Conservation (phyloP, 768 basidiomycete species). For the Agrocybe pediades region DNA sequence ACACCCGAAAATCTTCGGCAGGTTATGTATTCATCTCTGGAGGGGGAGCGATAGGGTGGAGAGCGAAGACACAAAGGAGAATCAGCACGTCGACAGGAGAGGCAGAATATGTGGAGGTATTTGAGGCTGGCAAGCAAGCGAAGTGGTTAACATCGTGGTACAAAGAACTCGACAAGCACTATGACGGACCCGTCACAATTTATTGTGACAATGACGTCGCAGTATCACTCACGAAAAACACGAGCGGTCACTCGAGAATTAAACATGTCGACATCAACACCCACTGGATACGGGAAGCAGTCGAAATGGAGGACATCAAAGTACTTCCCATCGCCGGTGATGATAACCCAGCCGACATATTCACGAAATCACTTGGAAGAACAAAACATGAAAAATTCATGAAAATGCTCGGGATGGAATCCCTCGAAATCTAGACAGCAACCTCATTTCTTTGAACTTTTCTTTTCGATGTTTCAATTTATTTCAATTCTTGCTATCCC, state of each 20-base stretch:
- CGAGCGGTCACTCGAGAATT: background rate
- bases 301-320: background rate
- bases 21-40: conserved; percentile 3
- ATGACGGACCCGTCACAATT: background rate
- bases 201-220: background rate
- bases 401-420: conserved; percentile 2
- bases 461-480: background rate
- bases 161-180: background rate
- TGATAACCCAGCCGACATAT: conserved; percentile 1
- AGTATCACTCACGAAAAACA: background rate
- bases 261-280: background rate
- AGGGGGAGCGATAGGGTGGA: conserved; percentile 6
- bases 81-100: conserved; percentile 4
- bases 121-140: conserved; percentile 2
- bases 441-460: background rate
- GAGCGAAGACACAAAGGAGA: conserved; percentile 1
- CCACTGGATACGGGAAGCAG: background rate
- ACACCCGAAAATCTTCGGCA: conserved; percentile 1
- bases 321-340: background rate
- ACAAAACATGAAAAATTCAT: conserved; percentile 1
- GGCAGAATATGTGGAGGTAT: conserved; percentile 5
- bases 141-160: conserved; percentile 4
- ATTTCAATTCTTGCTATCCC: too few species aligned
- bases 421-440: background rate
- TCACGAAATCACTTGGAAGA: conserved; percentile 1